Conservation (phyloP, 2,329 filamentous ascomycete species). For the Arthroderma uncinatum region DNA sequence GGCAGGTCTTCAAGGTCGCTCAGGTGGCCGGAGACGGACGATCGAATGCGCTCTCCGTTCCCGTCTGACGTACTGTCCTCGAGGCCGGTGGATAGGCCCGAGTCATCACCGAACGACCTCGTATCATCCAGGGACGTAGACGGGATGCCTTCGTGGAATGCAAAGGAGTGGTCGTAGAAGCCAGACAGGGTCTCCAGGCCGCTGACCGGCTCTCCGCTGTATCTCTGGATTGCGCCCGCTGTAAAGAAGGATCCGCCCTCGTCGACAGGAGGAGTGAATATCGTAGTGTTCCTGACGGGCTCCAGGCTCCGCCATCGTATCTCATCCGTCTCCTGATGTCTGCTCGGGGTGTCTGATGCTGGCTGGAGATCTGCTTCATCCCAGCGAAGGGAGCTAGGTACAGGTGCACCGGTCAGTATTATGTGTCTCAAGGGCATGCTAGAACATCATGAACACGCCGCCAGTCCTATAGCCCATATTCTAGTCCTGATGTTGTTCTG, state of each 20-base stretch:
- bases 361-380: slow-evolving; percentile 39
- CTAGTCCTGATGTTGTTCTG: not conserved
- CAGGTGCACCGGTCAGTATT: slow-evolving; percentile 53
- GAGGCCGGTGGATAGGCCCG: slow-evolving; percentile 7
- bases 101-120: slow-evolving; percentile 11
- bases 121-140: slow-evolving; percentile 7
- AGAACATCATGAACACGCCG: not conserved
- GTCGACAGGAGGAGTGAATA: slow-evolving; percentile 7
- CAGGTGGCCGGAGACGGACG: slow-evolving; percentile 30
- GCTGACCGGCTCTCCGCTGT: slow-evolving; percentile 12
- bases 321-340: not conserved
- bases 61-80: slow-evolving; percentile 6
- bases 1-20: slow-evolving; percentile 61
- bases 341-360: not conserved
- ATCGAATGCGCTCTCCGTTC: not conserved
- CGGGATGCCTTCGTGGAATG: slow-evolving; percentile 48
- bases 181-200: slow-evolving; percentile 41
- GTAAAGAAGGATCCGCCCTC: slow-evolving; percentile 14
- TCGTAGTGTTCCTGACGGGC: not conserved
- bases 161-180: slow-evolving; percentile 70
- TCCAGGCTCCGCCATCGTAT: slow-evolving; percentile 15
- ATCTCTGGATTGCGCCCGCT: slow-evolving; percentile 13
- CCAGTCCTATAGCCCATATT: not conserved
- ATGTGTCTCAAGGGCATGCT: slow-evolving; percentile 30
- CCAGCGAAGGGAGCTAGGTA: slow-evolving; percentile 45